Evolutionary conservation across 1,284 basidiomycete species (phyloP), one percentile per base, ranked within the genome.

Genomic region (Ganoderma sinense): DNA sequence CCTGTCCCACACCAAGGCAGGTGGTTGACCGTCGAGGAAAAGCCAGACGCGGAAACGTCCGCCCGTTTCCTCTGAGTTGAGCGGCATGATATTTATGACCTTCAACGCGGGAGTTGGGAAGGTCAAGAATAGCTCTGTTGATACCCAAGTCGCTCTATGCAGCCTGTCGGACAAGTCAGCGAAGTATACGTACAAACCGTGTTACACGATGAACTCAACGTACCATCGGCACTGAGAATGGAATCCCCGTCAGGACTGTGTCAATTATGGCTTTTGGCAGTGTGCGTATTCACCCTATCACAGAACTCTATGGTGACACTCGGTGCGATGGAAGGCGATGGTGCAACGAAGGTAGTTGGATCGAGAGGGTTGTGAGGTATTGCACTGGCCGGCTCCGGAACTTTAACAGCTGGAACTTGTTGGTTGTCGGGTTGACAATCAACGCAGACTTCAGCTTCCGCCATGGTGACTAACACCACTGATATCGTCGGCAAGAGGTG

Each of bases 31-130:
- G 23, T 80, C 82, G 29, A 78, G 79, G 45, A 87, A 87, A 36
- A 97, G 80, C 96, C 96, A 97, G 20, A 97, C 90, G 33, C 96
- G 88, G 80, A 97, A 98, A 33, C 95, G 86, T 29, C 96, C 96
- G 43, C 90, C 92, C 8, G 95, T 94, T 73, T 96, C 95, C 20
- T 94, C 92, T 20, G 89, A 79, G 76, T 91, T 94, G 65, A 91
- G 84, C 18, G 96, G 96, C 36, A 94, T 80, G 67, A 97, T 83
- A 10, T 90, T 87, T 65, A 96, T 89, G 43, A 87, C 84, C 45
- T 83, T 84, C 56, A 97, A 80, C 0, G 82, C 78, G 0, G 94
- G 94, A 23, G 93, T 88, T 2, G 95, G 92, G 80, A 97, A 97
- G 0, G 96, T 97, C 62, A 97, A 81, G 76, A 96, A 88, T 26